Conservation (phyloP, 768 basidiomycete genomes). For the Brasilioporus rufonigricans region DNA sequence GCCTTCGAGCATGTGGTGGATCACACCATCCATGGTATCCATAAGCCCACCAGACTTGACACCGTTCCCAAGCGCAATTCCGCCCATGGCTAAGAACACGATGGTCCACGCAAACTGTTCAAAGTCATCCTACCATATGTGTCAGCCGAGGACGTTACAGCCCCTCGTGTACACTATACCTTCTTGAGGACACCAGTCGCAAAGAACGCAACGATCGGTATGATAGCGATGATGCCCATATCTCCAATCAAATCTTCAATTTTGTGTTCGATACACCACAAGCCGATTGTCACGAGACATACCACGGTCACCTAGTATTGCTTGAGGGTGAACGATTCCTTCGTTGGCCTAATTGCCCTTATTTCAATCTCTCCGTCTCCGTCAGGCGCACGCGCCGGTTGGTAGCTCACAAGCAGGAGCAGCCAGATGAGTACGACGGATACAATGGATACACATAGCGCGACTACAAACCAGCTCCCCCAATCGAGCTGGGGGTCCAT, state of each 20-base stretch:
- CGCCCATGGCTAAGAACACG: conserved; percentile 97
- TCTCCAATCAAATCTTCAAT: conserved; percentile 82
- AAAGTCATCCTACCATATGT: too few species aligned
- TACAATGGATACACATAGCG: conserved; percentile 91
- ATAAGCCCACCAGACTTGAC: too few species aligned
- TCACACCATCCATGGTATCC: too few species aligned
- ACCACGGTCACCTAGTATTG: conserved; percentile 91
- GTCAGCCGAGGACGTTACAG: conserved; percentile 52
- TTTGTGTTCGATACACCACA: too few species aligned
- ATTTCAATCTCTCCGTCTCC: conserved; percentile 81
- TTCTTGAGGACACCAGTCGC: too few species aligned
- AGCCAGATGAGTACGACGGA: conserved; percentile 86
- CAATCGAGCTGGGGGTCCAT: conserved; percentile 89
- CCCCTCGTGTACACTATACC: conserved; percentile 80
- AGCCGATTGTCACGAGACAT: conserved; percentile 84
- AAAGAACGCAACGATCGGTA: conserved; percentile 89
- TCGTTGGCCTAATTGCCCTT: conserved; percentile 75
- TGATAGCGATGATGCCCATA: conserved; percentile 95
- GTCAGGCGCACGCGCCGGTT: conserved; percentile 66
- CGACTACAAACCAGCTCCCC: too few species aligned
- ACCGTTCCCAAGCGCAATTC: too few species aligned
- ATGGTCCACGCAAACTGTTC: conserved; percentile 94
- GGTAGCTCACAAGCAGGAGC: conserved; percentile 81
- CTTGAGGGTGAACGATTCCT: conserved; percentile 74
- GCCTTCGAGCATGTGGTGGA: too few species aligned